A percentile compares a stretch with the other conserved stretches of the same genome.
Conservation (phyloP, 2,329 filamentous ascomycete genomes). For the Bisporella sp. region DNA sequence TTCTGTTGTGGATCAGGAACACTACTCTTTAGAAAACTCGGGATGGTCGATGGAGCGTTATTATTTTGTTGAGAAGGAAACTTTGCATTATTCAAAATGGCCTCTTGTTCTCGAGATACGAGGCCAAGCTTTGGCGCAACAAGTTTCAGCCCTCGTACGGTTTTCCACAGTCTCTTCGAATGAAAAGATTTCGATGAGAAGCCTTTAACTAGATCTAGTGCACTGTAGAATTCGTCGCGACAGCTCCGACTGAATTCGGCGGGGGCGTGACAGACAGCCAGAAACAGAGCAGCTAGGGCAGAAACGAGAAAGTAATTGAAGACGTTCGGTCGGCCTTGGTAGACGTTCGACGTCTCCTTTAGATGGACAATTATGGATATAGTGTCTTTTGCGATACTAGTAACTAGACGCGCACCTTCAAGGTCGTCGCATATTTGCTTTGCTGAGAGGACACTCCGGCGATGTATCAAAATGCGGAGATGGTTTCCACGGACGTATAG, state of each 20-base stretch:
- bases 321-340: conserved; percentile 53
- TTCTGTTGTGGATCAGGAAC: too few species aligned
- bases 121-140: conserved; percentile 55
- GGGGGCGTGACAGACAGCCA: conserved; percentile 58
- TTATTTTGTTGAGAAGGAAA: too few species aligned
- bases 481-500: conserved; percentile 81
- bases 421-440: conserved; percentile 72
- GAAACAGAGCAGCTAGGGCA: conserved; percentile 55
- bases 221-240: conserved; percentile 62
- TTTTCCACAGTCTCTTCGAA: conserved; percentile 56
- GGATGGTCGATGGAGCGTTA: too few species aligned
- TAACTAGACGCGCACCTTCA: conserved; percentile 62
- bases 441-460: conserved; percentile 49
- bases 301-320: conserved; percentile 64
- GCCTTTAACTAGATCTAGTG: conserved; percentile 54
- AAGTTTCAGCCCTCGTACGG: conserved; percentile 55
- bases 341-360: conserved; percentile 56
- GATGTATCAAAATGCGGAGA: conserved; percentile 79
- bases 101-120: too few species aligned
- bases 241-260: conserved; percentile 51
- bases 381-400: conserved; percentile 59
- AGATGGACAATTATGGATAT: conserved; percentile 53
- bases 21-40: too few species aligned
- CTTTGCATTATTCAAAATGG: too few species aligned
- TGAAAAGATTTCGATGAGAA: conserved; percentile 55